Percentiles rank a stretch among this genome's conserved stretches.
These are phyloP conservation scores for Penicillium sp. DNA, from an alignment of 2,329 filamentous ascomycete genomes.

Conservation along the genomic window DNA sequence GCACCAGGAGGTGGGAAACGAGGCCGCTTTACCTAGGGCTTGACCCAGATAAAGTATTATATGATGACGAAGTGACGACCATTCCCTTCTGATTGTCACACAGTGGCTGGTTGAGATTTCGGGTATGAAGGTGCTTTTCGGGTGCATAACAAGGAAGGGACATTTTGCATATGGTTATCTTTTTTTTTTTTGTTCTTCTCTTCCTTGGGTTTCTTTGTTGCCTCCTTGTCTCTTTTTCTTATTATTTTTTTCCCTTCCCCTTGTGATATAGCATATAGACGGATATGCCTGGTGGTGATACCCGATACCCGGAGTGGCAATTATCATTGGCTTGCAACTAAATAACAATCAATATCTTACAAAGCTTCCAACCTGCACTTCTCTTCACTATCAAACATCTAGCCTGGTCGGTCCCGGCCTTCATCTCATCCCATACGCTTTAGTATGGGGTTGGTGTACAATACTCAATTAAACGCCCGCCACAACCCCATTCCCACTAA, in stretches of 20 bases:
- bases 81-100: conserved; percentile 36
- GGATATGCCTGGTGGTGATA: conserved; percentile 37
- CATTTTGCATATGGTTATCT: conserved; percentile 31
- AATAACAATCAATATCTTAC: conserved; percentile 25
- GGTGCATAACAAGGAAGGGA: conserved; percentile 35
- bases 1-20: conserved; percentile 49
- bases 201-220: conserved; percentile 1
- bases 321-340: conserved; percentile 26
- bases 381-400: neutral
- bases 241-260: conserved; percentile 9
- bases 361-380: conserved; percentile 8
- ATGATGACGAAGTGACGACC: conserved; percentile 36
- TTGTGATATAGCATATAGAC: conserved; percentile 36
- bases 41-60: conserved; percentile 16
- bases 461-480: conserved; percentile 59
- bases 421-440: neutral
- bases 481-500: conserved; percentile 70
- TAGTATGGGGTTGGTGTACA: neutral
- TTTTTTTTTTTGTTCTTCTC: conserved; percentile 15
- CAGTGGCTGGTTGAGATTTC: conserved; percentile 30
- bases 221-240: conserved; percentile 10
- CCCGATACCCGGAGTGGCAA: conserved; percentile 38
- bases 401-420: neutral
- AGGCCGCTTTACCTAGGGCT: conserved; percentile 45
- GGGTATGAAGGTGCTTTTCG: conserved; percentile 21